Percentiles rank a stretch among this genome's conserved stretches.
phyloP scores from a whole-genome alignment of 148 eudicot genomes.

The Camellia japonica region DNA sequence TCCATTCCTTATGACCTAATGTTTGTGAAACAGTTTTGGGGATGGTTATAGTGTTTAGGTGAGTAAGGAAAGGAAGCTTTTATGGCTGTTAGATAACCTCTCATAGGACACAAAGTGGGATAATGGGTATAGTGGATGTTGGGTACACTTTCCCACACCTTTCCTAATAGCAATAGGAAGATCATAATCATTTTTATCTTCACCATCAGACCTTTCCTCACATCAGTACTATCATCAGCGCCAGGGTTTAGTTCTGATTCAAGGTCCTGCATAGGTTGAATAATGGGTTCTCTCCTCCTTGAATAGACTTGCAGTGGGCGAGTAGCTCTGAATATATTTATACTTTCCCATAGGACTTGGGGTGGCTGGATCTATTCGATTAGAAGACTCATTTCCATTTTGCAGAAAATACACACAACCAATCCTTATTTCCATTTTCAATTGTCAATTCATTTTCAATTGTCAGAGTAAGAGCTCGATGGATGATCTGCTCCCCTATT shows the following conservation, averaged over 20 bases:
- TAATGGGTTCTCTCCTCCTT: background rate
- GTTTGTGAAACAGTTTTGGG: background rate
- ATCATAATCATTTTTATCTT: background rate
- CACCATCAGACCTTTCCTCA: too few relatives aligned
- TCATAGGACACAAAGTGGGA: slow-evolving; percentile 6
- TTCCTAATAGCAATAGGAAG: background rate
- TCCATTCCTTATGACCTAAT: background rate
- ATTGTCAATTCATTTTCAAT: too few relatives aligned
- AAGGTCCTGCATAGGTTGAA: slow-evolving; percentile 3
- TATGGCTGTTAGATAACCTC: background rate
- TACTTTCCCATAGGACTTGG: background rate
- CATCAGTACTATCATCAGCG: background rate
- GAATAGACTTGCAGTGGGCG: background rate
- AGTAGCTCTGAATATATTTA: background rate
- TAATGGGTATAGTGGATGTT: background rate
- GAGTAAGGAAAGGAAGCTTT: slow-evolving; percentile 3
- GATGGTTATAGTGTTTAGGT: slow-evolving; percentile 3
- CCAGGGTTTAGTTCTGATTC: background rate
- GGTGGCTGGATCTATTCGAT: too few relatives aligned
- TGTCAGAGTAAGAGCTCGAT: too few relatives aligned
- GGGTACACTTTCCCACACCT: background rate
- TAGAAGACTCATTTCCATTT: too few relatives aligned
- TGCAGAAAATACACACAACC: too few relatives aligned
- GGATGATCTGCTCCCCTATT: too few relatives aligned
- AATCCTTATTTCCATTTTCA: too few relatives aligned